phyloP scores from a whole-genome alignment of 108 stramenopile species.

The Fragilariopsis cylindrus region DNA sequence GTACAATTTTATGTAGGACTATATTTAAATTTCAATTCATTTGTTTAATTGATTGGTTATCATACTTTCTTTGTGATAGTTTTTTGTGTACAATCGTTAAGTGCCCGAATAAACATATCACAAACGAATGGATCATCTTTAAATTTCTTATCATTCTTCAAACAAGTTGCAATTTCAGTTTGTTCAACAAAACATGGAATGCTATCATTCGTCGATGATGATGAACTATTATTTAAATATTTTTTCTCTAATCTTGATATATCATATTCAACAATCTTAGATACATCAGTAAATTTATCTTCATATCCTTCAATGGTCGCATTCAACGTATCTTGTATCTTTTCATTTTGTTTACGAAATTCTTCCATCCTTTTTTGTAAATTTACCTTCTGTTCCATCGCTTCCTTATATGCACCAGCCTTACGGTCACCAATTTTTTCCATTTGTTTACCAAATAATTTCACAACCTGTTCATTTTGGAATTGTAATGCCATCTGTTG shows the following conservation, averaged over 20 bases:
- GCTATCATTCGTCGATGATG: conserved; percentile 8
- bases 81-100: conserved; percentile 22
- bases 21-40: not conserved
- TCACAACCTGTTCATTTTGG: conserved; percentile 42
- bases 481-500: conserved; percentile 32
- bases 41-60: not conserved
- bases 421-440: conserved; percentile 38
- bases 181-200: conserved; percentile 36
- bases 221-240: conserved; percentile 9
- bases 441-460: conserved; percentile 42
- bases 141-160: conserved; percentile 8
- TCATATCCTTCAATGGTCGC: conserved; percentile 25
- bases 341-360: conserved; percentile 30
- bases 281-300: conserved; percentile 32
- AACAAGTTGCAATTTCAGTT: conserved; percentile 26
- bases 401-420: conserved; percentile 15
- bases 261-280: conserved; percentile 35
- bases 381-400: conserved; percentile 22
- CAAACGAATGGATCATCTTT: conserved; percentile 25
- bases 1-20: no score
- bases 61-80: conserved; percentile 20
- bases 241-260: conserved; percentile 28
- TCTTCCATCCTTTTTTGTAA: conserved; percentile 21
- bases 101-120: conserved; percentile 30
- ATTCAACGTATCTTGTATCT: conserved; percentile 26